phyloP scores from a whole-genome alignment of 192 early-diverging fungal species.

The Dimargaris verticillata region DNA sequence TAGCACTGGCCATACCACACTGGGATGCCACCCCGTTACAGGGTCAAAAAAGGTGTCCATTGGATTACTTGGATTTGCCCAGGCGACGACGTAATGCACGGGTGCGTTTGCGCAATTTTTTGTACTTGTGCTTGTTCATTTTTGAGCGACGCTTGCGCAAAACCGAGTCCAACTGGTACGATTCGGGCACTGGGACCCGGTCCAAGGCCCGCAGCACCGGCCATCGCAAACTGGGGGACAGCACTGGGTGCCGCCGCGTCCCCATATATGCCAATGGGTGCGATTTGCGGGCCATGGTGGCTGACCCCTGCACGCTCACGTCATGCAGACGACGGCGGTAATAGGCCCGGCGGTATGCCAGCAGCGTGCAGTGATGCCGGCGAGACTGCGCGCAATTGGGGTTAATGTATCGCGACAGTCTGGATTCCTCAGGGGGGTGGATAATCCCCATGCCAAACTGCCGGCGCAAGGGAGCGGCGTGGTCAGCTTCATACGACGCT shows the following conservation, averaged over 20 bases:
- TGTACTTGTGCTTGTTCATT: constrained; percentile 96
- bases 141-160: constrained; percentile 70
- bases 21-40: not conserved
- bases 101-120: constrained; percentile 65
- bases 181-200: no score
- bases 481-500: not conserved
- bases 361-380: not conserved
- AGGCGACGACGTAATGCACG: constrained; percentile 59
- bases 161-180: constrained; percentile 51
- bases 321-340: not conserved
- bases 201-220: no score
- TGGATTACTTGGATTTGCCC: constrained; percentile 26
- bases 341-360: not conserved
- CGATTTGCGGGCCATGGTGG: not conserved
- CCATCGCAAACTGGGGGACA: no score
- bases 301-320: not conserved
- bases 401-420: not conserved
- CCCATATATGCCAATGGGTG: no score
- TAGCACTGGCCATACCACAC: no score
- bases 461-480: not conserved
- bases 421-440: no score
- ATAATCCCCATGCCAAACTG: not conserved
- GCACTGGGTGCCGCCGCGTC: no score
- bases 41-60: not conserved
- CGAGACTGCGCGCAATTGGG: not conserved